phyloP scores from a whole-genome alignment of 2,329 filamentous ascomycete species.

The Graphilbum ipis-grandicollis region DNA sequence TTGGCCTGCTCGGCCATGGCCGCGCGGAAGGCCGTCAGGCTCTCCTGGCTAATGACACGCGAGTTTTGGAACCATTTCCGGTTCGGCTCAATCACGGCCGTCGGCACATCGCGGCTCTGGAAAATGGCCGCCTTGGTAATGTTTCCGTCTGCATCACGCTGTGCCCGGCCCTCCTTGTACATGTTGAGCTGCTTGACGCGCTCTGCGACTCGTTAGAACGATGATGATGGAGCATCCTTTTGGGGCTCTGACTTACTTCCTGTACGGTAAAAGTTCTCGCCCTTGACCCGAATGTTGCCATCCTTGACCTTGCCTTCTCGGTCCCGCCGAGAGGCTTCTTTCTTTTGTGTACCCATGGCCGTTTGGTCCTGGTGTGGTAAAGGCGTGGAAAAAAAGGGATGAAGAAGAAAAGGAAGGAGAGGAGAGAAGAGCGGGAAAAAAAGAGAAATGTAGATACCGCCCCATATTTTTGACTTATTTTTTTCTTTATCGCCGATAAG shows the following conservation, averaged over 20 bases:
- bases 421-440: conserved; percentile 1
- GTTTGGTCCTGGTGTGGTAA: too few relatives aligned
- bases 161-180: conserved; percentile 61
- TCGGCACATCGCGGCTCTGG: conserved; percentile 62
- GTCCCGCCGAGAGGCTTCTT: conserved; percentile 66
- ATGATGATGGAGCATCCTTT: neutral
- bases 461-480: conserved; percentile 2
- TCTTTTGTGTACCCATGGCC: conserved; percentile 43
- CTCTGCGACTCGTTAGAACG: conserved; percentile 4
- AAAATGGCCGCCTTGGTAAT: conserved; percentile 44
- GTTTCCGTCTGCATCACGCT: conserved; percentile 66
- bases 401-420: conserved; percentile 3
- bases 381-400: conserved; percentile 1
- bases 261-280: conserved; percentile 89
- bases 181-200: conserved; percentile 41
- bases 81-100: conserved; percentile 84
- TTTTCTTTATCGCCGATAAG: conserved; percentile 10
- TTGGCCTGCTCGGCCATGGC: conserved; percentile 81
- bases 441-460: conserved; percentile 3
- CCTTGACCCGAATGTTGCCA: conserved; percentile 87
- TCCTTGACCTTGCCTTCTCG: conserved; percentile 73
- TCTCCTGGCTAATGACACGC: conserved; percentile 75
- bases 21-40: conserved; percentile 50
- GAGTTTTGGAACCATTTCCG: conserved; percentile 98
- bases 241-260: conserved; percentile 6